Conservation (phyloP, 1,284 basidiomycete genomes). For the Taiwanofungus camphoratus region DNA sequence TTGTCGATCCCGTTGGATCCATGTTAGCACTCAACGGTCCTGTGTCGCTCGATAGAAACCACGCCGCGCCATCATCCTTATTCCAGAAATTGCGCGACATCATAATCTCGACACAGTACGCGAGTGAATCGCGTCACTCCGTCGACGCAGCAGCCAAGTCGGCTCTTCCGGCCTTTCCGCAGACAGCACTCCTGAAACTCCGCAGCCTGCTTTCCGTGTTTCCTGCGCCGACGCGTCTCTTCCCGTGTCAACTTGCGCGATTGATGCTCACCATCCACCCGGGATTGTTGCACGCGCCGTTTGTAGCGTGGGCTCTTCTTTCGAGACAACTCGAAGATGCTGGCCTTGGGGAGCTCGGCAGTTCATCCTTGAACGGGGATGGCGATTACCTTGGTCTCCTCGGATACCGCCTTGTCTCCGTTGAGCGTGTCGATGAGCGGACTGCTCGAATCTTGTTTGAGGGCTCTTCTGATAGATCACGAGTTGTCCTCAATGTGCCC, state of each 20-base stretch:
- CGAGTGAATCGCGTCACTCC: constrained; percentile 47
- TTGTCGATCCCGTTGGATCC: constrained; percentile 54
- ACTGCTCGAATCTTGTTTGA: constrained; percentile 40
- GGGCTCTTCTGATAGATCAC: constrained; percentile 22
- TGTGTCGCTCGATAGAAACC: not conserved
- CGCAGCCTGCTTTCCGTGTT: constrained; percentile 39
- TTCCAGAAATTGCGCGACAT: constrained; percentile 44
- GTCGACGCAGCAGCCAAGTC: constrained; percentile 47
- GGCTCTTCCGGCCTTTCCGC: constrained; percentile 53
- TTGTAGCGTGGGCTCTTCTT: constrained; percentile 56
- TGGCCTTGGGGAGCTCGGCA: constrained; percentile 48
- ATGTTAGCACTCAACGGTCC: constrained; percentile 37
- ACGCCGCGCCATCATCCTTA: constrained; percentile 15
- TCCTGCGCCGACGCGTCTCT: constrained; percentile 28
- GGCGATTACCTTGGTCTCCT: constrained; percentile 43
- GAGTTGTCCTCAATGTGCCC: constrained; percentile 34
- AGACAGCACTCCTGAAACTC: constrained; percentile 53
- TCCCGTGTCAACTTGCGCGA: constrained; percentile 44
- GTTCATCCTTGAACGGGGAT: constrained; percentile 35
- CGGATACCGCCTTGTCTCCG: constrained; percentile 41
- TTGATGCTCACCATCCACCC: constrained; percentile 53
- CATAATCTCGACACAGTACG: constrained; percentile 55
- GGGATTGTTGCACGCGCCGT: constrained; percentile 44
- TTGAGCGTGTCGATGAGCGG: constrained; percentile 35
- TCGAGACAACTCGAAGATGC: constrained; percentile 46